Percentiles rank a stretch among this genome's conserved stretches.
These are phyloP conservation scores for Sugiyamaella valdiviana DNA, from an alignment of 805 yeast genomes.

Conservation along the genomic window DNA sequence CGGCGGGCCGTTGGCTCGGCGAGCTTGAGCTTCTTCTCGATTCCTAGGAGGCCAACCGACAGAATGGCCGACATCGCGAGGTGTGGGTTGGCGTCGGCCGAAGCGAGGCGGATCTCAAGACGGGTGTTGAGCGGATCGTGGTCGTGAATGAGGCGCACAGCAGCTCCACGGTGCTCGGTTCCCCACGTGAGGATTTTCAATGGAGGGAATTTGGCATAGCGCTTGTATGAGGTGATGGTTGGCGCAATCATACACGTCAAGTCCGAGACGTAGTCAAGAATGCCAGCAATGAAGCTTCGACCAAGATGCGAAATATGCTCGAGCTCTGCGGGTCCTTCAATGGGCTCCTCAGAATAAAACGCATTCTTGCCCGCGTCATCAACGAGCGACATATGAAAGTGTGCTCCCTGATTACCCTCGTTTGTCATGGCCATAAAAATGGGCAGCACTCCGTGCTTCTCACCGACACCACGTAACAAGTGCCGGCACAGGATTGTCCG, in stretches of 20 bases:
- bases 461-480: not conserved
- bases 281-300: constrained; percentile 1
- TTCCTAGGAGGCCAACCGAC: not conserved
- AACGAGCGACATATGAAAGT: not conserved
- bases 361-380: constrained; percentile 1
- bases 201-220: not conserved
- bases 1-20: not conserved
- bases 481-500: not conserved
- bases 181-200: not conserved
- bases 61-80: constrained; percentile 1
- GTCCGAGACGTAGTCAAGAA: not conserved
- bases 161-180: not conserved
- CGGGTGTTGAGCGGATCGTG: not conserved
- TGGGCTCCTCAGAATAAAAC: not conserved
- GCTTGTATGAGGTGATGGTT: not conserved
- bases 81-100: not conserved
- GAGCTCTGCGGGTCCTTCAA: not conserved
- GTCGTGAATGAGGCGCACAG: not conserved
- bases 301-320: not conserved
- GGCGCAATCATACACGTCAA: not conserved
- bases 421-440: not conserved
- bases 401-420: not conserved
- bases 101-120: not conserved
- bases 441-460: not conserved
- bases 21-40: not conserved